Conservation (phyloP, 108 stramenopile species). For the Cylindrotheca closterium region DNA sequence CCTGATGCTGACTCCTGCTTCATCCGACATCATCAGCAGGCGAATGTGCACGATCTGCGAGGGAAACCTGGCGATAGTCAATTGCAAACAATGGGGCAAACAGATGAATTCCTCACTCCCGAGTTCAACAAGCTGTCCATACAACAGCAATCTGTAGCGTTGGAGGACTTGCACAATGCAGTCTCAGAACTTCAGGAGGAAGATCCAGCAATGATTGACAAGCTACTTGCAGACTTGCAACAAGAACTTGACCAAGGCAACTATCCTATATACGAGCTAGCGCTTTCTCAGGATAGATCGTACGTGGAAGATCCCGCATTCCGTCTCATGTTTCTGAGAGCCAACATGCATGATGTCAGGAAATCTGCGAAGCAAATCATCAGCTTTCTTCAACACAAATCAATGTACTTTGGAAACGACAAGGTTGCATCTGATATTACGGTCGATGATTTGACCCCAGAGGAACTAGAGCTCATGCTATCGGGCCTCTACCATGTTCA, state of each 20-base stretch:
- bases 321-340: conserved; percentile 34
- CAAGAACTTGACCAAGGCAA: not conserved
- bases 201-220: too few species aligned
- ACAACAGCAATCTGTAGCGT: not conserved
- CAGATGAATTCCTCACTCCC: conserved; percentile 6
- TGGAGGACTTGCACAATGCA: conserved; percentile 21
- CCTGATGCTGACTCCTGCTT: too few species aligned
- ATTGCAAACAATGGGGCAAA: too few species aligned
- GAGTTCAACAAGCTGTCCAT: conserved; percentile 21
- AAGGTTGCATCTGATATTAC: too few species aligned
- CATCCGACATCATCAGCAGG: too few species aligned
- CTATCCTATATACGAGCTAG: conserved; percentile 15
- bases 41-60: too few species aligned
- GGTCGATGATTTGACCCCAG: too few species aligned
- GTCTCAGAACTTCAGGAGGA: not conserved
- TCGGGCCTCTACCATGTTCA: too few species aligned
- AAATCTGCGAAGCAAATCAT: conserved; percentile 19
- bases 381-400: conserved; percentile 16
- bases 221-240: conserved; percentile 1
- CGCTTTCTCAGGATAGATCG: conserved; percentile 1
- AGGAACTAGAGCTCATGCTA: too few species aligned
- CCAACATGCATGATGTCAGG: conserved; percentile 13
- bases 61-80: too few species aligned
- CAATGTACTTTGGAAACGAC: conserved; percentile 28
- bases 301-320: conserved; percentile 22